A percentile compares a stretch with the other conserved stretches of the same genome.
Conservation (phyloP, 768 basidiomycete species). For the Macrolepiota dolichaula region DNA sequence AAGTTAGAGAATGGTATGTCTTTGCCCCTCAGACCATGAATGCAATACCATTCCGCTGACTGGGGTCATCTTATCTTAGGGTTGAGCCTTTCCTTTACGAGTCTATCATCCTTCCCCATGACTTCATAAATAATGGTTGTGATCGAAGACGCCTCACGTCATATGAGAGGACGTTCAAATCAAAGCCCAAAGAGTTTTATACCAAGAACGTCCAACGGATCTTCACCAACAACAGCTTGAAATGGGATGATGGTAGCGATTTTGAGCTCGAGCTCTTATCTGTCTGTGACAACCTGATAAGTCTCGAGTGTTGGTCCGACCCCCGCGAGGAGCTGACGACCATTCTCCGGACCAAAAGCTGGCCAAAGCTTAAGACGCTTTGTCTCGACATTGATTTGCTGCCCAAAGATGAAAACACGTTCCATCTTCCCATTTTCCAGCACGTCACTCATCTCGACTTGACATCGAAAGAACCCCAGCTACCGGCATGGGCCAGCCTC, state of each 20-base stretch:
- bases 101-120: background rate
- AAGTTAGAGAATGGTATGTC: constrained; percentile 3
- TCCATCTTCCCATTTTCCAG: constrained; percentile 6
- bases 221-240: background rate
- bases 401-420: constrained; percentile 5
- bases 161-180: background rate
- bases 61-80: background rate
- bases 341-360: background rate
- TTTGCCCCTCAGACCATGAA: background rate
- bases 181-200: constrained; percentile 1
- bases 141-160: background rate
- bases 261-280: background rate
- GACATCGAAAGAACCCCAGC: background rate
- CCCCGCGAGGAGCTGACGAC: background rate
- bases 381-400: constrained; percentile 1
- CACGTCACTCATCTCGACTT: constrained; percentile 6
- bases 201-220: background rate
- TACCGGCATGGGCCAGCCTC: constrained; percentile 3
- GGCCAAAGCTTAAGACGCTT: background rate
- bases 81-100: background rate
- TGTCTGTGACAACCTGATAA: constrained; percentile 1
- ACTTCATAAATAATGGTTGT: background rate
- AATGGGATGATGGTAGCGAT: background rate
- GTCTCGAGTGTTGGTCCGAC: constrained; percentile 6
- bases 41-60: background rate